Evolutionary conservation across 352 stramenopile genomes (phyloP).

Genomic region (Lagenidium sp.): DNA sequence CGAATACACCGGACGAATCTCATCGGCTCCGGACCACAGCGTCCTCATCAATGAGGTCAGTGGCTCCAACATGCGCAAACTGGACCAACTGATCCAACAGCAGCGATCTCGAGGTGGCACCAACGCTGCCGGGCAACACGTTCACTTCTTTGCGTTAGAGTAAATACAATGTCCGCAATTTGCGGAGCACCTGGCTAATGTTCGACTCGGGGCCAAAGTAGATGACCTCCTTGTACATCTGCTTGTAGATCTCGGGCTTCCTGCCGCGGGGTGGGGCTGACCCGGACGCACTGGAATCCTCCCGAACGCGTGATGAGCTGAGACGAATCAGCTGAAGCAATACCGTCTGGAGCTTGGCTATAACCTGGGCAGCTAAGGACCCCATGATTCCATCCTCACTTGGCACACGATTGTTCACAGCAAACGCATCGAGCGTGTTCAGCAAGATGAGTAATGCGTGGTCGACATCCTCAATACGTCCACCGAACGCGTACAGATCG

Average conservation of each 20-base stretch:
- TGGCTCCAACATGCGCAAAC: conserved; percentile 35
- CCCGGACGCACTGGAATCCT: conserved; percentile 12
- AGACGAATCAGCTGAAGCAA: conserved; percentile 62
- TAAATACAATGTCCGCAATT: conserved; percentile 48
- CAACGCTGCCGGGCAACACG: conserved; percentile 5
- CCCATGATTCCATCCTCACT: too few relatives aligned
- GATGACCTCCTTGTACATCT: conserved; percentile 82
- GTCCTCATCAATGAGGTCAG: conserved; percentile 38
- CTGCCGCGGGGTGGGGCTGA: too few relatives aligned
- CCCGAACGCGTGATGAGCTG: too few relatives aligned
- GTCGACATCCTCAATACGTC: conserved; percentile 60
- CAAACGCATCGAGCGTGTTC: conserved; percentile 73
- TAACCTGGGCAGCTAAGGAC: too few relatives aligned
- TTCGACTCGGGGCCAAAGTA: conserved; percentile 45
- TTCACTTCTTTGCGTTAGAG: conserved; percentile 33
- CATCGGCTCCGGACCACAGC: conserved; percentile 10
- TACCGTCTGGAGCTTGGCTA: conserved; percentile 43
- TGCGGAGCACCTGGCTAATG: conserved; percentile 41
- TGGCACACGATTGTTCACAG: too few relatives aligned
- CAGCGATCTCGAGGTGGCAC: conserved; percentile 9
- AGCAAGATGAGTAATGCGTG: conserved; percentile 70
- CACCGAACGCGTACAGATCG: conserved; percentile 60
- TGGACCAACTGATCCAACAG: conserved; percentile 45
- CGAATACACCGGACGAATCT: conserved; percentile 60
- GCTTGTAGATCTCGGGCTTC: conserved; percentile 71